These are phyloP conservation scores for Fusarium sp. DNA, from an alignment of 2,329 filamentous ascomycete genomes.

Conservation along the genomic window DNA sequence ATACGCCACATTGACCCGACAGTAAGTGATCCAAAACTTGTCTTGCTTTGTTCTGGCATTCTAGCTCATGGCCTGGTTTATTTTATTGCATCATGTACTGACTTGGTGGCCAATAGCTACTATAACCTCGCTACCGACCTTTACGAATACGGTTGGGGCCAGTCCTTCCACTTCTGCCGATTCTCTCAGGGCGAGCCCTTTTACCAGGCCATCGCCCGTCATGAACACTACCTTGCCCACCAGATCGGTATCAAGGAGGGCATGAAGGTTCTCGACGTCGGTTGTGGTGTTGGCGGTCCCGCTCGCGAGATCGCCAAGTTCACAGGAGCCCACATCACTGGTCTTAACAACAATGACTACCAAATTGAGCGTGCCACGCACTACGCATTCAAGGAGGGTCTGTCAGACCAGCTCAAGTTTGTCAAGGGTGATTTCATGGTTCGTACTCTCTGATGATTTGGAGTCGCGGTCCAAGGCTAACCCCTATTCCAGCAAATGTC, in stretches of 20 bases:
- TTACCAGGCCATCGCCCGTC: slow-evolving; percentile 89
- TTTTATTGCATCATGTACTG: slow-evolving; percentile 18
- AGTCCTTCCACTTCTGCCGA: slow-evolving; percentile 97
- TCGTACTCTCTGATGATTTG: slow-evolving; percentile 25
- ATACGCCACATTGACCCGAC: slow-evolving; percentile 92
- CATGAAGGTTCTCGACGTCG: slow-evolving; percentile 93
- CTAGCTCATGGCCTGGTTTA: not conserved
- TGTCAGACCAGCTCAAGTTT: slow-evolving; percentile 82
- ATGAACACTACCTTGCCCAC: slow-evolving; percentile 97
- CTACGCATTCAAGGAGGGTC: slow-evolving; percentile 83
- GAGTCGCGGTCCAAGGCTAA: slow-evolving; percentile 15
- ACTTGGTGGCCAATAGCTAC: slow-evolving; percentile 66
- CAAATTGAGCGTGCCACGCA: slow-evolving; percentile 92
- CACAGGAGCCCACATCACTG: slow-evolving; percentile 85
- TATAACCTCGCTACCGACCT: slow-evolving; percentile 97
- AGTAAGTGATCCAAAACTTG: slow-evolving; percentile 64
- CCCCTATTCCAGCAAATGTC: slow-evolving; percentile 76
- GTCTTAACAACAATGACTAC: slow-evolving; percentile 99
- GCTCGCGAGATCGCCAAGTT: slow-evolving; percentile 97
- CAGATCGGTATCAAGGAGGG: slow-evolving; percentile 84
- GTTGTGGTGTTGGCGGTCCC: slow-evolving; percentile 95
- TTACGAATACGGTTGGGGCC: slow-evolving; percentile 97
- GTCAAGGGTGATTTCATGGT: slow-evolving; percentile 98
- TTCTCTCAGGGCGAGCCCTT: slow-evolving; percentile 89
- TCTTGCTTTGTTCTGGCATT: slow-evolving; percentile 1